phyloP scores from a whole-genome alignment of 305 asterid species.

The Fraxinus baroniana region DNA sequence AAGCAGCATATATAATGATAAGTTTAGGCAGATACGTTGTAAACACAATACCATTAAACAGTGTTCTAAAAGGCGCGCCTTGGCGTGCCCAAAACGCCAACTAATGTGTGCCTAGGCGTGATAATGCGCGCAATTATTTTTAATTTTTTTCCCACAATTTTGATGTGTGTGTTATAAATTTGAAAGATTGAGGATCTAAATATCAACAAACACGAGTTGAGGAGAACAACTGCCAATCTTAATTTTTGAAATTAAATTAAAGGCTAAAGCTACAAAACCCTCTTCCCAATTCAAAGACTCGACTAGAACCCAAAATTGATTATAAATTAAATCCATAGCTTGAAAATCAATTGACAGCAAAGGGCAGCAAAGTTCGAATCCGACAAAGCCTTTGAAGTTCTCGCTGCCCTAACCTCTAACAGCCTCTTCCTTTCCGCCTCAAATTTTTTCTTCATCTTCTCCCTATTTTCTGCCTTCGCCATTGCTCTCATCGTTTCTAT shows the following conservation, averaged over 20 bases:
- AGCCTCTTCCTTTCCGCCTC: constrained; percentile 65
- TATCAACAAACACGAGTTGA: neutral
- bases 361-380: constrained; percentile 29
- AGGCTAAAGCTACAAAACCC: neutral
- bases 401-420: constrained; percentile 74
- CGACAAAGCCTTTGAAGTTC: constrained; percentile 54
- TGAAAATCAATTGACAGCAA: no score
- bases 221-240: neutral
- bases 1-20: no score
- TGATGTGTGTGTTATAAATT: no score
- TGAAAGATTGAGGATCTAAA: neutral
- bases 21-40: no score
- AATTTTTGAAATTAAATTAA: neutral
- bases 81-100: no score
- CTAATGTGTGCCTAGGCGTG: no score
- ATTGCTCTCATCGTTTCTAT: constrained; percentile 42
- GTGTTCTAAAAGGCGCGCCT: no score
- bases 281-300: neutral
- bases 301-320: neutral
- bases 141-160: no score
- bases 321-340: no score
- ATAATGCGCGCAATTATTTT: no score
- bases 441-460: constrained; percentile 42
- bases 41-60: no score
- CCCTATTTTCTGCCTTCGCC: constrained; percentile 47